Evolutionary conservation across 352 stramenopile species (phyloP), one percentile per base, ranked within the genome.

Genomic region (Pelagophyceae sp.): DNA sequence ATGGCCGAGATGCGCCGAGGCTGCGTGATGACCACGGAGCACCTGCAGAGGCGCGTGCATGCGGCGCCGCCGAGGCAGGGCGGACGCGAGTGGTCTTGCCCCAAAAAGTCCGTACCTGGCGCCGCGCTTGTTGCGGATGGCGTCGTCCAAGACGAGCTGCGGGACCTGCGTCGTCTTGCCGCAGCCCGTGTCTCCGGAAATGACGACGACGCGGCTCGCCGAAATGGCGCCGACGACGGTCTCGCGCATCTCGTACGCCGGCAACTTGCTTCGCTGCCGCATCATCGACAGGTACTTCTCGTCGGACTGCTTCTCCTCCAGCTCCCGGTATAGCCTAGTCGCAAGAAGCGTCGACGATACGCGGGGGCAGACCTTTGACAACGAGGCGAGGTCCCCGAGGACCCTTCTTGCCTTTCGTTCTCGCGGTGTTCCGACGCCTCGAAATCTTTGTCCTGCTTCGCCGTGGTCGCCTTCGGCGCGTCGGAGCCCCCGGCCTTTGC

Each of bases 181-280:
- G 77, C 90, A 95, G 23, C 91, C 91, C 37, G 91, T 96, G 76
- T 94, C 90, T n/a, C 90, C 91, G 0, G 90, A 94, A 29, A 96
- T 87, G n/a, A 96, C 82, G 40, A 95, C 85, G n/a, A 96, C 88
- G 72, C 93, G 81, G 78, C 92, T 85, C 25, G 80, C 64, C 3
- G 83, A 83, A 5, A 95, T 65, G 27, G 87, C 80, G 0, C 85
- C 77, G 17, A 94, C 63, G 51, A 96, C 82, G 51, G 88, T 75
- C 6, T 81, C 35, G 38, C 89, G 88, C 72, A 88, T 91, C 0
- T 80, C 82, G 0, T 85, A 84, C 72, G 94, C 94, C 0, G 91
- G 91, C 25, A 96, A 75, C 35, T 27, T 6, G n/a, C 3, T 15
- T 3, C 61, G 61, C 29, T 40, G 29, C 61, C 20, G 6, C 3